Base-by-base conservation (phyloP, 1,284 basidiomycete species). In the Polyporus tsugae region DNA sequence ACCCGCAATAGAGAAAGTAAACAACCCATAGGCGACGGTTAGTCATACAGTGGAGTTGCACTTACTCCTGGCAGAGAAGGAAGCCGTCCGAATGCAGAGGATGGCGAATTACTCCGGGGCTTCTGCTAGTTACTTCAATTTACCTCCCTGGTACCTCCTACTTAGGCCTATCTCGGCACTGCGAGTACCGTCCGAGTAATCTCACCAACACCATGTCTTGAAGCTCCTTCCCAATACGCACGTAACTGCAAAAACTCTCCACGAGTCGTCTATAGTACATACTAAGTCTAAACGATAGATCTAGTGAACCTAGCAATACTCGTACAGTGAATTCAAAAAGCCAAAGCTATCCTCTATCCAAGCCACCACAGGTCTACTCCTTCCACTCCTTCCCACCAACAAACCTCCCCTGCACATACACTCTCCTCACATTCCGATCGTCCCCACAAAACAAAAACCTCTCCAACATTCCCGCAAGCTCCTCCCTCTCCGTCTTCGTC, bases 391-490 rank as follows among this genome's bases (percentile, higher is more conserved):
- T 79, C 15, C 96, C 96, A 35, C 95, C 95, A 41, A 98, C 89
- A 39, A 89, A 78, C 59, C 83, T 80, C 0, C 96, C 96, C 73
- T 94, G 89, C 11, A 99, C 96, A 79, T 92, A 97, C 25, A 98
- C 97, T 62, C 85, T 84, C 42, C 82, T 82, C 65, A 99, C 92
- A 80, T 98, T 97, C 76, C 96, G 84, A 79, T 97, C 92, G 79
- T 98, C 96, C 7, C 94, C 95, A 57, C 90, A 89, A 77, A 94
- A 95, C 74, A 96, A 84, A 79, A 95, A 95, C 70, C 86, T 82
- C 78, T 94, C 92, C 66, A 95, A 76, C 78, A 87, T 80, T 58
- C 81, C 81, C 70, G 88, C 83, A 71, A 90, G 75, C 68, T 77
- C 73, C 71, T 76, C 74, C 70, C 61, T 70, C 71, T 71, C 74